Percentiles rank a stretch among this genome's conserved stretches.
These are phyloP conservation scores for Eutypella sp. DNA, from an alignment of 2,329 filamentous ascomycete genomes.

Conservation along the genomic window DNA sequence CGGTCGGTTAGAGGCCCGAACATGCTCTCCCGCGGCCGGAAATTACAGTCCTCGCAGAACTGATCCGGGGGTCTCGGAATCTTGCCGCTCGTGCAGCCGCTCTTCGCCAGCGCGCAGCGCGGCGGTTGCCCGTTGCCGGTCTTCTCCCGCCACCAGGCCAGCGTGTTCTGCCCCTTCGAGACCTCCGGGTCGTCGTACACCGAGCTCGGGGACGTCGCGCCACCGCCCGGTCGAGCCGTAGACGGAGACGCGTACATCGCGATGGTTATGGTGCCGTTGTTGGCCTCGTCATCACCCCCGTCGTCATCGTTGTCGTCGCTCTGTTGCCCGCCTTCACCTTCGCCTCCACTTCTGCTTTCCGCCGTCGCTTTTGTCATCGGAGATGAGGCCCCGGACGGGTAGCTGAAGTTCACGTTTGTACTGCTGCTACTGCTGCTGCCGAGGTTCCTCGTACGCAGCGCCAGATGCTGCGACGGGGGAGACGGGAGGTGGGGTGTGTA, in stretches of 20 bases:
- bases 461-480: background rate
- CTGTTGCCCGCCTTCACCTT: too few relatives aligned
- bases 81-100: constrained; percentile 12
- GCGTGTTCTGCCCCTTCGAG: too few relatives aligned
- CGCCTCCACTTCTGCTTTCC: too few relatives aligned
- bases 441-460: background rate
- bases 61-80: background rate
- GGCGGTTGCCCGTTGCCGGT: too few relatives aligned
- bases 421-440: background rate
- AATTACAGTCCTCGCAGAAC: constrained; percentile 17
- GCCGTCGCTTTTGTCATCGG: background rate
- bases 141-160: too few relatives aligned
- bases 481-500: background rate
- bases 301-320: constrained; percentile 1
- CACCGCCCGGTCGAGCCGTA: too few relatives aligned
- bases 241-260: constrained; percentile 2
- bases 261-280: constrained; percentile 4
- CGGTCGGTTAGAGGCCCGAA: constrained; percentile 7
- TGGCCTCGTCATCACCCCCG: background rate
- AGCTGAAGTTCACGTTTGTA: constrained; percentile 6
- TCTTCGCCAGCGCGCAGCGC: constrained; percentile 2
- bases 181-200: background rate
- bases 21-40: constrained; percentile 18
- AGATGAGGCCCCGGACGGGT: constrained; percentile 5
- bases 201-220: background rate